These are phyloP conservation scores for Coelastrella sp. DNA, from an alignment of 139 green algal genomes.

Conservation along the genomic window DNA sequence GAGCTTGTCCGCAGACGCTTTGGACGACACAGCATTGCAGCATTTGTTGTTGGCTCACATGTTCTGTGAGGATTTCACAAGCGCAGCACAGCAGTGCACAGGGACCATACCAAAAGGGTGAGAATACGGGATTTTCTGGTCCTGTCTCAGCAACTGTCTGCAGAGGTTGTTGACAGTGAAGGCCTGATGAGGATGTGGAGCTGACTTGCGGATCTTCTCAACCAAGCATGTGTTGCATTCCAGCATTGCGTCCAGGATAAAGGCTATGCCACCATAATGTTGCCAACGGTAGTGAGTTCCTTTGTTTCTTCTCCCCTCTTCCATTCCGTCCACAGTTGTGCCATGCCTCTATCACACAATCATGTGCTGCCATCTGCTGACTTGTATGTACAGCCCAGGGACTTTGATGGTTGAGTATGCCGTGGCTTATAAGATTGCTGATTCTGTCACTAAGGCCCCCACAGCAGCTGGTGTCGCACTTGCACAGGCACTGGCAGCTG, in stretches of 20 bases:
- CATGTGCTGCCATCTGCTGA: neutral
- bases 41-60: conserved; percentile 32
- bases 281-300: neutral
- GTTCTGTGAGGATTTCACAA: conserved; percentile 48
- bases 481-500: conserved; percentile 5
- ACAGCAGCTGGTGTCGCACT: conserved; percentile 34
- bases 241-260: neutral
- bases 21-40: conserved; percentile 19
- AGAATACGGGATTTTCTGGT: neutral
- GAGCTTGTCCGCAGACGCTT: conserved; percentile 2
- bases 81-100: conserved; percentile 34
- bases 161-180: too few relatives aligned
- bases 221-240: neutral
- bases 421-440: conserved; percentile 23
- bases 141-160: neutral
- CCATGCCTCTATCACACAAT: neutral
- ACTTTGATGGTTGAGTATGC: conserved; percentile 12
- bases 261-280: neutral
- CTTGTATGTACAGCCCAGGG: conserved; percentile 1
- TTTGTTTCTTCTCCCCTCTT: neutral
- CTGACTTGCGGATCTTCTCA: neutral
- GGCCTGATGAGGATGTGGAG: too few relatives aligned
- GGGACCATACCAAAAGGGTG: neutral
- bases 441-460: neutral
- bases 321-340: too few relatives aligned